Evolutionary conservation across 805 yeast genomes (phyloP).

Genomic region (Lachancea sp.): DNA sequence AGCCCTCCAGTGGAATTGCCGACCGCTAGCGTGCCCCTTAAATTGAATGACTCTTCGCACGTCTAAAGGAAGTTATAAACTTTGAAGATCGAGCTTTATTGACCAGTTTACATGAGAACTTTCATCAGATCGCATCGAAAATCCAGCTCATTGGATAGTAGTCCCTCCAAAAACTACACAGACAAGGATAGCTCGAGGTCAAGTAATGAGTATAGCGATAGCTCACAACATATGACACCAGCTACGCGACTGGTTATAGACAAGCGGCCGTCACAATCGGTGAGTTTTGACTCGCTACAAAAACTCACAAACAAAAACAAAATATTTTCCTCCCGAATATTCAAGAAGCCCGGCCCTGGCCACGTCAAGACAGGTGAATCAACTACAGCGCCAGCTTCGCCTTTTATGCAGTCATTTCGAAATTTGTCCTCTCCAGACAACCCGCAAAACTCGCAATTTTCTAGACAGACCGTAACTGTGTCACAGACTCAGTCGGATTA

Average conservation of each 20-base stretch:
- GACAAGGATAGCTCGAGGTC: conserved; percentile 9
- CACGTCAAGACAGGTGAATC: conserved; percentile 1
- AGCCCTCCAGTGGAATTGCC: no score
- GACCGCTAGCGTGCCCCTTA: no score
- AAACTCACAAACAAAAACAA: conserved; percentile 25
- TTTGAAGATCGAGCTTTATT: no score
- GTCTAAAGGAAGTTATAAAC: no score
- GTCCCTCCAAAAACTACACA: conserved; percentile 12
- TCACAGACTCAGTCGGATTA: neutral
- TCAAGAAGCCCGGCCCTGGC: conserved; percentile 20
- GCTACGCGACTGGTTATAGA: neutral
- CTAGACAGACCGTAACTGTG: conserved; percentile 4
- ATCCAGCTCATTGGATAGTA: conserved; percentile 30
- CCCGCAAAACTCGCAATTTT: neutral
- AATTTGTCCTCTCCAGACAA: conserved; percentile 8
- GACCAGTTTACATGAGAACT: conserved; percentile 33
- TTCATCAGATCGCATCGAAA: conserved; percentile 37
- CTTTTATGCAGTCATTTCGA: conserved; percentile 1
- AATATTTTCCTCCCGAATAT: conserved; percentile 25
- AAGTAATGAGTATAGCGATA: conserved; percentile 12
- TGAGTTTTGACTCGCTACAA: conserved; percentile 29
- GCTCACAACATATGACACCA: neutral
- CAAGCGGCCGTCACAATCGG: conserved; percentile 15
- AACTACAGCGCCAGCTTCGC: conserved; percentile 5
- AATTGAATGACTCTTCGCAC: no score